Conservation (phyloP, 2,329 filamentous ascomycete species). For the Pseudogymnoascus destructans region DNA sequence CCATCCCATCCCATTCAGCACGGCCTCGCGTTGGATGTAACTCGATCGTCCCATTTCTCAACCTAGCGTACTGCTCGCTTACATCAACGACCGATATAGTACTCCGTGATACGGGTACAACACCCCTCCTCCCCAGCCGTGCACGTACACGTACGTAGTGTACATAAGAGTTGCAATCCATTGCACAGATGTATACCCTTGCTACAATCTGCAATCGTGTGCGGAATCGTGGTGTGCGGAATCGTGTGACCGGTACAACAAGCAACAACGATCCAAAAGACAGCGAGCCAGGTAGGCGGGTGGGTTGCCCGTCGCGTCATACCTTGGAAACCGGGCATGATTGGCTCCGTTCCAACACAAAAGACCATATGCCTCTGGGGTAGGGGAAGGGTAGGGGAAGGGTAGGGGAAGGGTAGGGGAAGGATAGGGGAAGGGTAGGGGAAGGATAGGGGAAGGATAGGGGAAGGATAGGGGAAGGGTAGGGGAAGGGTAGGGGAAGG, state of each 20-base stretch:
- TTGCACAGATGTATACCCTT: background rate
- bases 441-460: background rate
- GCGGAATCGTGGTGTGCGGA: background rate
- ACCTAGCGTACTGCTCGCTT: background rate
- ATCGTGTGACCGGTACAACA: conserved; percentile 1
- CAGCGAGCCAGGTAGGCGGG: background rate
- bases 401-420: background rate
- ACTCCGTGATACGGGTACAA: background rate
- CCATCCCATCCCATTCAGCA: background rate
- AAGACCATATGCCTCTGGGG: background rate
- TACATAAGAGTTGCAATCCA: background rate
- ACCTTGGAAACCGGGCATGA: background rate
- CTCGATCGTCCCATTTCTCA: conserved; percentile 3
- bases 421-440: background rate
- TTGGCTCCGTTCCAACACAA: background rate
- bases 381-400: background rate
- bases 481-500: no score
- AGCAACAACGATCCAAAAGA: background rate
- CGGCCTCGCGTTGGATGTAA: conserved; percentile 3
- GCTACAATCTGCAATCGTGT: background rate
- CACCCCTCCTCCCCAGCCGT: background rate
- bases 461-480: no score
- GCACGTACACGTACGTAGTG: background rate
- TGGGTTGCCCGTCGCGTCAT: background rate
- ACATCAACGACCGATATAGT: background rate